These are phyloP conservation scores for Dictyostelium firmibasis DNA, from an alignment of 78 protist genomes.

Conservation along the genomic window DNA sequence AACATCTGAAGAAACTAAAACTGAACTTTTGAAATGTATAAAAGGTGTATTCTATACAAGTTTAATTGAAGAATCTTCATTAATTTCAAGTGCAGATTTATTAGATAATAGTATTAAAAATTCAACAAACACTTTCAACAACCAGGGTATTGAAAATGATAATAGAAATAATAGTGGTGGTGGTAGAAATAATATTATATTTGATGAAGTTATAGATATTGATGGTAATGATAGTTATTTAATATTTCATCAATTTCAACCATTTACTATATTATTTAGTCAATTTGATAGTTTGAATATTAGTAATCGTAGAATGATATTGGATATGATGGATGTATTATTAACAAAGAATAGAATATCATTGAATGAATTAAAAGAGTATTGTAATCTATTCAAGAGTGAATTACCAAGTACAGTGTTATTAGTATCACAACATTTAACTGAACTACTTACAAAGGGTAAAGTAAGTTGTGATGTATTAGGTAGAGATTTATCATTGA, in stretches of 20 bases:
- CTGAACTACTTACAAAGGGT: slow-evolving; percentile 40
- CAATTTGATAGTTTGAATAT: slow-evolving; percentile 46
- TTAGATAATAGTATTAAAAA: neutral
- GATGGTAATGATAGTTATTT: neutral
- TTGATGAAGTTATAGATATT: neutral
- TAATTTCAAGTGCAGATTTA: neutral
- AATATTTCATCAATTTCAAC: slow-evolving; percentile 64
- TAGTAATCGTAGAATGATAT: slow-evolving; percentile 41
- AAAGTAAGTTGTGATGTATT: slow-evolving; percentile 11
- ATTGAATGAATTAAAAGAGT: slow-evolving; percentile 9
- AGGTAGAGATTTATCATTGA: slow-evolving; percentile 8
- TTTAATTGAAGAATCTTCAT: neutral
- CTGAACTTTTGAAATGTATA: slow-evolving; percentile 56
- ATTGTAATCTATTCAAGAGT: slow-evolving; percentile 26
- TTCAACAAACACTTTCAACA: no score
- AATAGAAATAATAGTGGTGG: neutral
- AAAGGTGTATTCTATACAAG: slow-evolving; percentile 54
- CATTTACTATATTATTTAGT: slow-evolving; percentile 61
- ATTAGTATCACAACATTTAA: slow-evolving; percentile 67
- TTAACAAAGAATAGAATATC: slow-evolving; percentile 44
- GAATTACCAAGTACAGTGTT: slow-evolving; percentile 61
- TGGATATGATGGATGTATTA: slow-evolving; percentile 81
- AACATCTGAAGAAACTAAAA: slow-evolving; percentile 55
- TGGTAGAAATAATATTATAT: neutral
- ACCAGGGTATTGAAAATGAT: no score